Base-by-base conservation (phyloP, 805 yeast genomes). In the Limtongozyma cylindracea region DNA sequence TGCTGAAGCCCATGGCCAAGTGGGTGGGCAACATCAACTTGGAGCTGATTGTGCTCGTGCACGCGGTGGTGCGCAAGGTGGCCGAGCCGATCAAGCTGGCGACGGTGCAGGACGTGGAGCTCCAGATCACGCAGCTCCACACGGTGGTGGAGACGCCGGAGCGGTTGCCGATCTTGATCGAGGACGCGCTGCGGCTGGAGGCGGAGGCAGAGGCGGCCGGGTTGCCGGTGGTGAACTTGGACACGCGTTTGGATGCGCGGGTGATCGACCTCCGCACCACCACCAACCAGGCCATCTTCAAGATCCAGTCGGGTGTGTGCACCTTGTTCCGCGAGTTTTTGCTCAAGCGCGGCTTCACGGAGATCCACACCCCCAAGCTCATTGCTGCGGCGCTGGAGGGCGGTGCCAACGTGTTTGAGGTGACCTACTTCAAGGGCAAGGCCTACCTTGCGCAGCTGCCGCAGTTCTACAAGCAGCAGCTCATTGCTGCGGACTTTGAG, bases 391-490 rank as follows among this genome's bases (percentile, higher is more conserved):
- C 98, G 19, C 73, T 92, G 29, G 99, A 88, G 57, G 94, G 96
- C 49, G 99, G 99, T 33, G 65, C 96, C 27, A 84, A 78, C 45
- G 96, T 88, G 21, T 88, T 88, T 50, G 91, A 80, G 49, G 73
- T 88, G 27, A 56, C 73, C 20, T 88, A 88, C 51, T 88, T 88
- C 63, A 84, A 84, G 46, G 66, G 78, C 29, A 68, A 71, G 29
- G 96, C 96, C 5, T 88, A 61, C 47, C 54, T 88, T 43, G 98
- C 99, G 10, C 99, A 88, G 56, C 77, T 94, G 19, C 99, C 99
- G 22, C 99, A 88, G 57, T 62, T 88, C 34, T 77, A 88, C 59
- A 88, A 88, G 57, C 96, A 88, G 56, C 93, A 84, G 61, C 65
- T 84, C 46, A 88, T 88, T 50, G 93, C 95, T 21, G 91, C 92